Percentiles rank a stretch among this genome's conserved stretches.
Conservation (phyloP, 2,329 filamentous ascomycete species). For the Ampelomyces quisqualis region DNA sequence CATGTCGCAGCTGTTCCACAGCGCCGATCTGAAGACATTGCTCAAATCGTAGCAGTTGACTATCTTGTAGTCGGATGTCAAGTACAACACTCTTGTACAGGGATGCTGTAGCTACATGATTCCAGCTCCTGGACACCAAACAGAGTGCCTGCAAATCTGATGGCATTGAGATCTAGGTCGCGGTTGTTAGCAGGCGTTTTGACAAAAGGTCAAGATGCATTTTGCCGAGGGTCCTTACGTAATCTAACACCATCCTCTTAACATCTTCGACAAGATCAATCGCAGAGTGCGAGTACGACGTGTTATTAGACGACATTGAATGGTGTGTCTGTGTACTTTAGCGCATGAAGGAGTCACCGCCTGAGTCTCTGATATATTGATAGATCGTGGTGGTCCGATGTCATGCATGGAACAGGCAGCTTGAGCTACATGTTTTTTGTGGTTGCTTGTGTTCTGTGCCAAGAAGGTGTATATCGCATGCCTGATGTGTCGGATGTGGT, state of each 20-base stretch:
- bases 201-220: neutral
- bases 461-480: too few species aligned
- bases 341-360: too few species aligned
- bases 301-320: too few species aligned
- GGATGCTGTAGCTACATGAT: conserved; percentile 3
- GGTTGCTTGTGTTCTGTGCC: too few species aligned
- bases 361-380: too few species aligned
- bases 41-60: conserved; percentile 3
- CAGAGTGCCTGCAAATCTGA: conserved; percentile 9
- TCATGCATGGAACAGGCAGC: too few species aligned
- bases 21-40: conserved; percentile 8
- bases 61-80: neutral
- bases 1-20: conserved; percentile 2
- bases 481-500: too few species aligned
- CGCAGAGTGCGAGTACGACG: neutral
- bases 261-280: conserved; percentile 5
- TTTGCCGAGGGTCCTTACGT: neutral
- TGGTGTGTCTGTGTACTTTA: too few species aligned
- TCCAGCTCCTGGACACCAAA: conserved; percentile 6
- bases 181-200: neutral
- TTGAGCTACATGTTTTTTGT: too few species aligned
- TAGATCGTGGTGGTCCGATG: too few species aligned
- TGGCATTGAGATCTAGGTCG: conserved; percentile 4
- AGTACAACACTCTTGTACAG: conserved; percentile 9
- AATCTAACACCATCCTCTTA: conserved; percentile 2